Percentiles rank a stretch among this genome's conserved stretches.
These are phyloP conservation scores for Pyracantha coccinea DNA, from an alignment of 331 rosid species.

Conservation along the genomic window DNA sequence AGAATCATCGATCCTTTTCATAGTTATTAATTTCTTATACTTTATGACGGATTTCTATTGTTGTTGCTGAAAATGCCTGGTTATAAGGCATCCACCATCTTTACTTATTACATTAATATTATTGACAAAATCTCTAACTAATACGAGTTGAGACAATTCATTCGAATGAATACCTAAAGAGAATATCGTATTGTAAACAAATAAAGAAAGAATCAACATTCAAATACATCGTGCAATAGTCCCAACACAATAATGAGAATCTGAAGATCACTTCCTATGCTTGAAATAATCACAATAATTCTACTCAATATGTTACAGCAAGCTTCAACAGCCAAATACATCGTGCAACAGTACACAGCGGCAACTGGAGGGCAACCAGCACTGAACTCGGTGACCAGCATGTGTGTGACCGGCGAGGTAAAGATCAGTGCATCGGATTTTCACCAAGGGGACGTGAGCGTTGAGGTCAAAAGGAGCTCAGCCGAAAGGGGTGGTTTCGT, in stretches of 20 bases:
- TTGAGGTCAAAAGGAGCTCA: constrained; percentile 56
- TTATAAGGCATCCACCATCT: neutral
- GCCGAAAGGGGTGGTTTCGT: constrained; percentile 82
- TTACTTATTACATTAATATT: neutral
- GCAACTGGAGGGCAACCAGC: constrained; percentile 95
- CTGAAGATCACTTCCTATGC: neutral
- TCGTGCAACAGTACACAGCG: constrained; percentile 85
- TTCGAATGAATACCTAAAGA: neutral
- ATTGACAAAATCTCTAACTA: neutral
- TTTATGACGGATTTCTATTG: neutral
- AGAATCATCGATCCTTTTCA: constrained; percentile 8
- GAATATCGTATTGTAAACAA: neutral
- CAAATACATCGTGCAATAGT: neutral
- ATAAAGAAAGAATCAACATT: neutral
- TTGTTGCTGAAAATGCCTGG: neutral
- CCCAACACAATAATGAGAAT: neutral
- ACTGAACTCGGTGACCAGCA: constrained; percentile 63
- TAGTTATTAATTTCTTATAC: neutral
- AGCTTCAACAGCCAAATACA: constrained; percentile 92
- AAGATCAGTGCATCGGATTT: constrained; percentile 76
- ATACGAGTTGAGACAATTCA: neutral
- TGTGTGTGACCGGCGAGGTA: constrained; percentile 79
- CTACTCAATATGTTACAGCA: constrained; percentile 32
- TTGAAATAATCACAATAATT: neutral
- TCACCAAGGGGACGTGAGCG: constrained; percentile 38